Conservation (phyloP, 257 asterid species). For the Penstemon barbatus region DNA sequence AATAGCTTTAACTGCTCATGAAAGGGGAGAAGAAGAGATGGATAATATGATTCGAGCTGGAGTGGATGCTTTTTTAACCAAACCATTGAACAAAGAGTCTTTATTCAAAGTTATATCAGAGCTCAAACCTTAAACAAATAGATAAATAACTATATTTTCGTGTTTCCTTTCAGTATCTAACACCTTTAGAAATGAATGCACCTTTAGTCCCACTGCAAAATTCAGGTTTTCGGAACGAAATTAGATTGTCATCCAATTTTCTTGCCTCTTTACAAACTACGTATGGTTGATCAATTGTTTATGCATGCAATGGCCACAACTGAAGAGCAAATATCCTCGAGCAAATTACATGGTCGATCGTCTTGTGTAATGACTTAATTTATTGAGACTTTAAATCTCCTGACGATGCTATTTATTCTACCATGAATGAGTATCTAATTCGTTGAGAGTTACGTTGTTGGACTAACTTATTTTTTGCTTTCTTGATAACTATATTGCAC, state of each 20-base stretch:
- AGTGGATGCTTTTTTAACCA: conserved; percentile 58
- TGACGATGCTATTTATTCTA: background rate
- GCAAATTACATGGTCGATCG: conserved; percentile 75
- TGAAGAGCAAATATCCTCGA: conserved; percentile 67
- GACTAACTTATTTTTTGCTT: no score
- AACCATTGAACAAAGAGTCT: conserved; percentile 44
- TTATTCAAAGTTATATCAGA: conserved; percentile 37
- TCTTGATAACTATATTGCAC: no score
- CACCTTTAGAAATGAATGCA: no score
- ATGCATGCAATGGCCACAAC: conserved; percentile 97
- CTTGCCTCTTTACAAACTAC: conserved; percentile 70
- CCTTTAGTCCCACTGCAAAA: background rate
- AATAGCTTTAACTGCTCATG: conserved; percentile 68
- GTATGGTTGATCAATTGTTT: conserved; percentile 49
- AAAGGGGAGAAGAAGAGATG: conserved; percentile 34
- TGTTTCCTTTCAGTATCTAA: no score
- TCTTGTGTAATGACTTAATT: conserved; percentile 52
- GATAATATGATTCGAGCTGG: conserved; percentile 57
- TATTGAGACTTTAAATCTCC: conserved; percentile 13
- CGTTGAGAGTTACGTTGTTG: no score
- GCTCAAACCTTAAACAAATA: background rate
- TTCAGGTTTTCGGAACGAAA: conserved; percentile 57
- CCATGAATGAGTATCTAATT: background rate
- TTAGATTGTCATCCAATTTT: conserved; percentile 84
- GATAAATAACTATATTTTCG: no score